A percentile compares a stretch with the other conserved stretches of the same genome.
Conservation (phyloP, 139 green algal genomes). For the Chlamydomonas incerta region DNA sequence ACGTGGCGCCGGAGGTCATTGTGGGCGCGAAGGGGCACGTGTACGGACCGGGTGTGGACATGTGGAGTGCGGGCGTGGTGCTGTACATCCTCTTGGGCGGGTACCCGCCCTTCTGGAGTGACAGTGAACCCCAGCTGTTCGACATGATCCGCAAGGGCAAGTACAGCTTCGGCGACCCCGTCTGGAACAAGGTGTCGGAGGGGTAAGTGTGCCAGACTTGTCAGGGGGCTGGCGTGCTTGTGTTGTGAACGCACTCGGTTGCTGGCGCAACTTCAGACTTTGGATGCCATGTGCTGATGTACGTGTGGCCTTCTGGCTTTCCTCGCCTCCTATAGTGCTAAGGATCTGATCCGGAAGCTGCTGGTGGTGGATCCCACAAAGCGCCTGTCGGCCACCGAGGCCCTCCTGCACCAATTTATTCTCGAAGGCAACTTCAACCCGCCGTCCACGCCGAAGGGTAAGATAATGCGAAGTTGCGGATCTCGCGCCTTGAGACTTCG, state of each 20-base stretch:
- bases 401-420: conserved; percentile 82
- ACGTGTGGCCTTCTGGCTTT: no score
- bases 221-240: no score
- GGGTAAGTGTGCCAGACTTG: conserved; percentile 37
- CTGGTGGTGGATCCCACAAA: conserved; percentile 69
- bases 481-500: no score
- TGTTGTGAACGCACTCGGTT: no score
- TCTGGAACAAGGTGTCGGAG: conserved; percentile 83
- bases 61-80: conserved; percentile 84
- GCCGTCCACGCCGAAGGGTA: conserved; percentile 17
- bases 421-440: conserved; percentile 40
- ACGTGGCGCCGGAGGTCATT: conserved; percentile 96
- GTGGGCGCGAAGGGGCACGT: conserved; percentile 44
- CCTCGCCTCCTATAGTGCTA: conserved; percentile 70
- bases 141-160: conserved; percentile 83
- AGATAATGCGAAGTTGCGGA: not conserved
- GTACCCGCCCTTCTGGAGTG: conserved; percentile 93
- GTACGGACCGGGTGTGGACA: conserved; percentile 73
- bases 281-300: no score
- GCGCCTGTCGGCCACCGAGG: conserved; percentile 76
- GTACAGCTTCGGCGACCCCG: conserved; percentile 85
- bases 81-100: conserved; percentile 91
- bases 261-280: no score
- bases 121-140: conserved; percentile 91
- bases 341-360: conserved; percentile 80